Base-by-base conservation (phyloP, 129 eudicot genomes). In the Arctium minus region DNA sequence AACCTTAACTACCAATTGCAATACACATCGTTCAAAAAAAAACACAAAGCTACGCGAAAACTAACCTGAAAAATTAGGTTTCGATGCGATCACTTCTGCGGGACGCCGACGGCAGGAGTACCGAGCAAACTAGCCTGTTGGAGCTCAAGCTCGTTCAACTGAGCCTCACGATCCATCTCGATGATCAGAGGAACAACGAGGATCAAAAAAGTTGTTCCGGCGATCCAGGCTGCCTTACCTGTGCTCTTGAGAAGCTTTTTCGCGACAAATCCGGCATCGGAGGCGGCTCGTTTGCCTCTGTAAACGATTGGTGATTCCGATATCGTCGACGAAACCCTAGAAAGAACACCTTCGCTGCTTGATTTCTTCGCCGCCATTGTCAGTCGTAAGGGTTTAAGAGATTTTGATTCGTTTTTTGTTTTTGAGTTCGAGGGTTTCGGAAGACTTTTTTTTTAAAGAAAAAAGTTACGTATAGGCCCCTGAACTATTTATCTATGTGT, bases 221-320 rank as follows among this genome's bases (percentile, higher is more conserved):
- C 85, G 72, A 92, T 85, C 97, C 97, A 92, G 13, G 91, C 91
- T 4, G 97, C 97, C 85, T 82, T 92, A 15, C 94, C 94, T 5
- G 92, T 90, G 90, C 92, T 90, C 82, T 79, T 92, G 8, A 88
- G 83, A 46, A 92, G 94, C 78, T 84, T 83, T 42, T 84, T 88
- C 13, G 86, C 85, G 8, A 90, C 91, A 76, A 33, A 85, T 1
- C 82, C 81, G 12, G 88, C 83, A 69, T 81, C 92, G 60, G 82
- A 80, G 6, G 90, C 92, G 8, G 77, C 91, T 31, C 48, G 80
- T 75, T 92, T 90, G 50, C 88, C 87, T 56, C 44, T 81, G 75
- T 77, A 48, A 0, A 91, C 87, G 81, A 89, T 79, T 8, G 91
- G 76, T 27, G 88, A 84, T 35, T 87, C 82, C 8, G 92, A 87